These are phyloP conservation scores for Podosphaera fusca DNA, from an alignment of 2,329 filamentous ascomycete genomes.

Conservation along the genomic window DNA sequence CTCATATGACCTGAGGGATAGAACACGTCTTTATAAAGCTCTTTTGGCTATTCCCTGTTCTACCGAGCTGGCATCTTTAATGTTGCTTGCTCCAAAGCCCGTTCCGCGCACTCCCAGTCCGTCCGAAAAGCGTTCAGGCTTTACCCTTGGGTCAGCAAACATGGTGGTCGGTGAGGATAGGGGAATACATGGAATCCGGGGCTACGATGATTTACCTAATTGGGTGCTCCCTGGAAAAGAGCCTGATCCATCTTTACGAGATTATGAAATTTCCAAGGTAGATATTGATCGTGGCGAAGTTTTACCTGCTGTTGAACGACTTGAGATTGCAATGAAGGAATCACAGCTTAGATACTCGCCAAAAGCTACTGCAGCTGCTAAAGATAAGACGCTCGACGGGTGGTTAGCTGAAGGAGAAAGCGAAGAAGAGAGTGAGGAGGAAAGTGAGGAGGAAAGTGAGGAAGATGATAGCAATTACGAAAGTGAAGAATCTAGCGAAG, in stretches of 20 bases:
- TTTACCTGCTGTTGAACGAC: slow-evolving; percentile 35
- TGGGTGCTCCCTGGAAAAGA: slow-evolving; percentile 69
- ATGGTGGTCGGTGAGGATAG: slow-evolving; percentile 60
- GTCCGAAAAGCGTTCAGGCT: slow-evolving; percentile 57
- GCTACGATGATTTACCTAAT: slow-evolving; percentile 57
- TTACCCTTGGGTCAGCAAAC: slow-evolving; percentile 63
- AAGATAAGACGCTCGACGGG: slow-evolving; percentile 66
- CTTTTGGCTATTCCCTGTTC: slow-evolving; percentile 53
- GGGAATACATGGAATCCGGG: slow-evolving; percentile 48
- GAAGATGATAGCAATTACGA: slow-evolving; percentile 13
- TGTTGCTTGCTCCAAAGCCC: slow-evolving; percentile 83
- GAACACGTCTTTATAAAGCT: slow-evolving; percentile 67
- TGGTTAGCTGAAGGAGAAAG: slow-evolving; percentile 49
- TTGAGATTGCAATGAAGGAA: slow-evolving; percentile 32
- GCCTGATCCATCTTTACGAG: slow-evolving; percentile 51
- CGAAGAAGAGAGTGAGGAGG: slow-evolving; percentile 27
- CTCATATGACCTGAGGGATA: slow-evolving; percentile 84
- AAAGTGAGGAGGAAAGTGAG: slow-evolving; percentile 27
- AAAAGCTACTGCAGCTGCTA: slow-evolving; percentile 25
- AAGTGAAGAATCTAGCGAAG: slow-evolving; percentile 6
- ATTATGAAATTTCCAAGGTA: slow-evolving; percentile 24
- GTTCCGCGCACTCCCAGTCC: slow-evolving; percentile 78
- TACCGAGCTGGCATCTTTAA: slow-evolving; percentile 66
- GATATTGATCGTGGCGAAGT: slow-evolving; percentile 19
- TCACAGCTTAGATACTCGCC: slow-evolving; percentile 16